Evolutionary conservation across 2,329 filamentous ascomycete genomes (phyloP).

Genomic region (Cryphonectria nitschkei): DNA sequence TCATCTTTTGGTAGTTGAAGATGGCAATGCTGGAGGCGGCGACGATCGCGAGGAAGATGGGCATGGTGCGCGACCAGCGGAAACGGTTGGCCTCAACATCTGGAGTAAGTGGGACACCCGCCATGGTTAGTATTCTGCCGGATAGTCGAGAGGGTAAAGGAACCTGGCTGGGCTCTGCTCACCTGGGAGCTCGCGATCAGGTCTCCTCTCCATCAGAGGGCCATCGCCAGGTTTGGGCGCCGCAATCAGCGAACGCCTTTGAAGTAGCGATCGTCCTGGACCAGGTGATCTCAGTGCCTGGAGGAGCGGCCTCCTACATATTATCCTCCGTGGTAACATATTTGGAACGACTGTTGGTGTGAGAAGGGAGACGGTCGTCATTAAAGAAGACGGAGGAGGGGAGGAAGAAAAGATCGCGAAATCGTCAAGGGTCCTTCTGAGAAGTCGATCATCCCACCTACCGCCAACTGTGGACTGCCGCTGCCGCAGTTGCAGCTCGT

Average conservation of each 20-base stretch:
- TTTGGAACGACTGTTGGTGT: slow-evolving; percentile 17
- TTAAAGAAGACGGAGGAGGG: not conserved
- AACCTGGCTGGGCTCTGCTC: slow-evolving; percentile 27
- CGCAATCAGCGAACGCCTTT: slow-evolving; percentile 54
- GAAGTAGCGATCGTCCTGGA: slow-evolving; percentile 27
- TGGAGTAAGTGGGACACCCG: slow-evolving; percentile 28
- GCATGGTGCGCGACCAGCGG: slow-evolving; percentile 74
- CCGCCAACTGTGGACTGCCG: not conserved
- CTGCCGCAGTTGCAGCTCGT: not conserved
- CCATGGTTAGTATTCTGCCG: slow-evolving; percentile 2
- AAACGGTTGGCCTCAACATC: slow-evolving; percentile 51
- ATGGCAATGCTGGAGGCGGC: slow-evolving; percentile 77
- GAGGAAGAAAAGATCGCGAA: not conserved
- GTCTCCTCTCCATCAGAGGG: slow-evolving; percentile 66
- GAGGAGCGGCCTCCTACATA: slow-evolving; percentile 26
- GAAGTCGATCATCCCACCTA: slow-evolving; percentile 26
- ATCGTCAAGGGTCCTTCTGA: slow-evolving; percentile 7
- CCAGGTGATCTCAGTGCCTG: slow-evolving; percentile 15
- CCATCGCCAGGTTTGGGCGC: slow-evolving; percentile 64
- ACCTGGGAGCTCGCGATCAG: slow-evolving; percentile 71
- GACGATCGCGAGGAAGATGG: slow-evolving; percentile 77
- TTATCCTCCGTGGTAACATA: slow-evolving; percentile 26
- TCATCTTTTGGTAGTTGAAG: slow-evolving; percentile 99
- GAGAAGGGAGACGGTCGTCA: not conserved
- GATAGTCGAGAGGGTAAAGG: not conserved